phyloP scores from a whole-genome alignment of 2,329 filamentous ascomycete species.

The Trichoderma sp. region DNA sequence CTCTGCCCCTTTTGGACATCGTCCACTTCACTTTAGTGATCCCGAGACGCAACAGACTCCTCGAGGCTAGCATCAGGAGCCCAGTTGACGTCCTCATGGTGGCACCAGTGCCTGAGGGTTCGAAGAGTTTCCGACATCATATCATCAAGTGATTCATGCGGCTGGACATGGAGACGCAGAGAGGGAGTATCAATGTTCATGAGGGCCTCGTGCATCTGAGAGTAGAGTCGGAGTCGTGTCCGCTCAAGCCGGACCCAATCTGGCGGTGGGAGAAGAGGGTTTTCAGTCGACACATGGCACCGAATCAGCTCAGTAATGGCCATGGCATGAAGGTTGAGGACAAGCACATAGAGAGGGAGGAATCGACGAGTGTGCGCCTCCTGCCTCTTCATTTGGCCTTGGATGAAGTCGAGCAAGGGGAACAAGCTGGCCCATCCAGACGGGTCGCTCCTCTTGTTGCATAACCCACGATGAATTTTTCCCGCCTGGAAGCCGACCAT shows the following conservation, averaged over 20 bases:
- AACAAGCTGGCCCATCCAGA: conserved; percentile 43
- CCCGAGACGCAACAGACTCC: conserved; percentile 21
- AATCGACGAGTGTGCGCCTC: conserved; percentile 30
- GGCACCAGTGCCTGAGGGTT: conserved; percentile 43
- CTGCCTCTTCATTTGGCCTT: conserved; percentile 38
- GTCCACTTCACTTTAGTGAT: background rate
- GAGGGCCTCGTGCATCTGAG: conserved; percentile 19
- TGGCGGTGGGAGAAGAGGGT: conserved; percentile 18
- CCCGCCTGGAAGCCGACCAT: conserved; percentile 52
- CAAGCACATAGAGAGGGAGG: conserved; percentile 41
- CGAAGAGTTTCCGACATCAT: conserved; percentile 38
- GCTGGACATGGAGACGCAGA: conserved; percentile 34
- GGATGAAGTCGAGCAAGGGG: conserved; percentile 42
- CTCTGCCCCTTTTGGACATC: background rate
- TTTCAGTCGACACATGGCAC: conserved; percentile 33
- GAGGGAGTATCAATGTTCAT: conserved; percentile 11
- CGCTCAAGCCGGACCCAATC: conserved; percentile 16
- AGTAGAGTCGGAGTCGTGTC: conserved; percentile 16
- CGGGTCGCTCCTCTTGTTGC: conserved; percentile 42
- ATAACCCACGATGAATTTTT: conserved; percentile 43
- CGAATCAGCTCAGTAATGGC: conserved; percentile 46
- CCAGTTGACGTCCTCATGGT: conserved; percentile 46
- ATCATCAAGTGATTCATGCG: conserved; percentile 47
- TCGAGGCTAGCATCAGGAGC: conserved; percentile 35
- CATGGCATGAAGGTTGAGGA: conserved; percentile 43